A percentile compares a stretch with the other conserved stretches of the same genome.
phyloP scores from a whole-genome alignment of 331 rosid genomes.

The Ulmus americana region DNA sequence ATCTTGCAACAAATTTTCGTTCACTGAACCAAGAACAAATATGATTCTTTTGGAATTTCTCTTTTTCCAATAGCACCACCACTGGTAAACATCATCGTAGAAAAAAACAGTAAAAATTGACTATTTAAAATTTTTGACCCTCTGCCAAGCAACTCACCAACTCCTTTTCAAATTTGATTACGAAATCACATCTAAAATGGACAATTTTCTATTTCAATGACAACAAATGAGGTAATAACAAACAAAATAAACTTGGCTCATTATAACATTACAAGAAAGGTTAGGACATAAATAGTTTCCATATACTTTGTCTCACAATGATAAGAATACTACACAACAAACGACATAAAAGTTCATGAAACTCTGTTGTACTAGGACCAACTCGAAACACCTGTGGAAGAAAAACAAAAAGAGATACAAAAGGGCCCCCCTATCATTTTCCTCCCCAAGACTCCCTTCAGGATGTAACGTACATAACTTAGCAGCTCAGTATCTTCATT shows the following conservation, averaged over 20 bases:
- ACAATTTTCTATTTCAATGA: no score
- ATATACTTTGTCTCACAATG: conserved; percentile 19
- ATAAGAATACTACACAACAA: conserved; percentile 29
- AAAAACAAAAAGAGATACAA: conserved; percentile 1
- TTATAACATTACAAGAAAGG: neutral
- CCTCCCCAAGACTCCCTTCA: conserved; percentile 19
- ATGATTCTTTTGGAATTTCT: no score
- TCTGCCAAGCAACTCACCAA: no score
- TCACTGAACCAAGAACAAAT: no score
- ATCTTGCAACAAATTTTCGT: no score
- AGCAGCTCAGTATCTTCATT: conserved; percentile 19
- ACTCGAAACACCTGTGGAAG: neutral
- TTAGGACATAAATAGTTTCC: conserved; percentile 19
- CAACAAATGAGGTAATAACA: no score
- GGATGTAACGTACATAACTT: conserved; percentile 1
- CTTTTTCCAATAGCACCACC: no score
- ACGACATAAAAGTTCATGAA: conserved; percentile 21
- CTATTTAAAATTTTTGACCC: no score
- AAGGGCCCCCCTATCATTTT: conserved; percentile 15
- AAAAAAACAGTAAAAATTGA: no score
- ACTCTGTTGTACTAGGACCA: conserved; percentile 1
- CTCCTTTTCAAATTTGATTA: no score
- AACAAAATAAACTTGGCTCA: neutral
- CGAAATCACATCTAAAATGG: no score
- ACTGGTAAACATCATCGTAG: no score